Conservation (phyloP, 352 stramenopile genomes). For the Phytophthora pistaciae region DNA sequence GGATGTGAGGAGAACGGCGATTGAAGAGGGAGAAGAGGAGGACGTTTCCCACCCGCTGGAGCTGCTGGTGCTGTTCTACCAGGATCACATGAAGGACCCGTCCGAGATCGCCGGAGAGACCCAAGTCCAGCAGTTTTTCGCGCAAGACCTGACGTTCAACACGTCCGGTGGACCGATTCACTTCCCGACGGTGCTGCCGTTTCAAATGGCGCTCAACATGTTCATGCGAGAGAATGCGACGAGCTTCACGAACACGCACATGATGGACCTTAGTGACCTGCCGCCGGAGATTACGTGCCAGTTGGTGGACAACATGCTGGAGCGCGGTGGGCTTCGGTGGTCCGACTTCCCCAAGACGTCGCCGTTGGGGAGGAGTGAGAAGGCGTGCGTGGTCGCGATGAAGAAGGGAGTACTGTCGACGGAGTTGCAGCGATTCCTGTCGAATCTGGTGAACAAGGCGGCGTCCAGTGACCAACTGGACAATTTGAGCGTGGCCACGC, state of each 20-base stretch:
- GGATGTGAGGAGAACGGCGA: constrained; percentile 51
- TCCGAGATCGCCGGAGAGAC: constrained; percentile 27
- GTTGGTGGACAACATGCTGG: constrained; percentile 61
- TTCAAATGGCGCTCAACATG: constrained; percentile 65
- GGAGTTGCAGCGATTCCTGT: constrained; percentile 44
- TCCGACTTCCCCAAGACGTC: constrained; percentile 48
- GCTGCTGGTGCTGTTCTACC: constrained; percentile 52
- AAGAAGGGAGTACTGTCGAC: constrained; percentile 30
- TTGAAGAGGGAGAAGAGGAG: not conserved
- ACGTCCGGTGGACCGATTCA: constrained; percentile 18
- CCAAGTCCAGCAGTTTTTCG: constrained; percentile 57
- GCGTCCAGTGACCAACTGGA: constrained; percentile 46
- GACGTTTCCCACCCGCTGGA: constrained; percentile 33
- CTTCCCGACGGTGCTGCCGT: constrained; percentile 62
- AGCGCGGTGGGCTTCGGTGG: constrained; percentile 48
- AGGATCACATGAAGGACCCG: constrained; percentile 33
- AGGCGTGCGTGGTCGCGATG: constrained; percentile 42
- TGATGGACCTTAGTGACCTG: constrained; percentile 7
- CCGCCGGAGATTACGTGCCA: constrained; percentile 39
- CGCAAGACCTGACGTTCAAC: constrained; percentile 37
- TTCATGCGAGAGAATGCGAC: constrained; percentile 47
- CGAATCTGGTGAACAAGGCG: constrained; percentile 38
- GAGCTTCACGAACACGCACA: constrained; percentile 10
- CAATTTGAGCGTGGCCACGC: constrained; percentile 45
- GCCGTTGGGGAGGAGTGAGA: constrained; percentile 34